A percentile compares a stretch with the other conserved stretches of the same genome.
Evolutionary conservation across 352 stramenopile genomes (phyloP).

Genomic region (Globisporangium megalacanthum): DNA sequence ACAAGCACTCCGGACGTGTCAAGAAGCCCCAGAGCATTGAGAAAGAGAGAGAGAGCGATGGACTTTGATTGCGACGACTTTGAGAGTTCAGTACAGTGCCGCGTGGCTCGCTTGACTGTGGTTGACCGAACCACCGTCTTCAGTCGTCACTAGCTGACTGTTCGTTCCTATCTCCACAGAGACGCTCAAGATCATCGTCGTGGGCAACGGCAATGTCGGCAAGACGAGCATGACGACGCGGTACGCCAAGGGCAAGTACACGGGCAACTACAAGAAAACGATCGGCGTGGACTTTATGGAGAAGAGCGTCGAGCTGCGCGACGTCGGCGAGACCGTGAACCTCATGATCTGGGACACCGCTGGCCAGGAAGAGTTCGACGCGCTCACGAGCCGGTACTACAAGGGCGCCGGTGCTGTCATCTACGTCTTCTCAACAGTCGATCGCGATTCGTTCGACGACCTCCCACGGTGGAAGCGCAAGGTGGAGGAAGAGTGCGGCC

Average conservation of each 20-base stretch:
- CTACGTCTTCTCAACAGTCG: constrained; percentile 73
- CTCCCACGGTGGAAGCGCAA: constrained; percentile 67
- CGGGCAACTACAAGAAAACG: constrained; percentile 80
- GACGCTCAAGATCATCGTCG: constrained; percentile 78
- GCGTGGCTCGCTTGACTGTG: too few relatives aligned
- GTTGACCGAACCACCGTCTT: too few relatives aligned
- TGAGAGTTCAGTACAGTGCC: constrained; percentile 33
- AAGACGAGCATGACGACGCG: constrained; percentile 82
- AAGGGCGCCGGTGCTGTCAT: constrained; percentile 60
- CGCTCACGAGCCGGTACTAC: constrained; percentile 79
- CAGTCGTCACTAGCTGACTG: background rate
- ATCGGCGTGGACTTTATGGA: constrained; percentile 85
- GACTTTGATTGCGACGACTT: constrained; percentile 54
- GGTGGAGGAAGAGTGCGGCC: constrained; percentile 60
- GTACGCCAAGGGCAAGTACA: constrained; percentile 76
- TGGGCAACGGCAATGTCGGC: constrained; percentile 80
- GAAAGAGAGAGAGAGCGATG: constrained; percentile 1
- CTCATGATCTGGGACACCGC: constrained; percentile 84
- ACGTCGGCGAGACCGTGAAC: constrained; percentile 55
- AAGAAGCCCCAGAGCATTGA: too few relatives aligned
- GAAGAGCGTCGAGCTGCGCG: constrained; percentile 61
- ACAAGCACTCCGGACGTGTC: too few relatives aligned
- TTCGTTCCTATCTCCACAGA: constrained; percentile 21
- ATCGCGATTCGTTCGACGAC: constrained; percentile 67
- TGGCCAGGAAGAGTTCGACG: constrained; percentile 76